Evolutionary conservation across 306 rosid species (phyloP).

Genomic region (Cucurbita maxima): DNA sequence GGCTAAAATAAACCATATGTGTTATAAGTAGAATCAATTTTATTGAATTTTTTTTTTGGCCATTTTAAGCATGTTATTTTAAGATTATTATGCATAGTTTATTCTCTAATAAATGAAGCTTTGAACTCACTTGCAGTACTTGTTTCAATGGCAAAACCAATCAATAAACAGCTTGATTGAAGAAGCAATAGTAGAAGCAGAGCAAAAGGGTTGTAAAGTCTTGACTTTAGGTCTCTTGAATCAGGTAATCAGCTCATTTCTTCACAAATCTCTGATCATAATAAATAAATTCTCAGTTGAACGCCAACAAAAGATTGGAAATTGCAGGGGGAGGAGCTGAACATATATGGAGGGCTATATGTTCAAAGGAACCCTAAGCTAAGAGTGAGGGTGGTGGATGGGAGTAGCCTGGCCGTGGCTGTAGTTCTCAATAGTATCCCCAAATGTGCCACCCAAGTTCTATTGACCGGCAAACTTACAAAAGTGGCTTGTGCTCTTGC

Average conservation of each 20-base stretch:
- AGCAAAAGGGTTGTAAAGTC: constrained; percentile 19
- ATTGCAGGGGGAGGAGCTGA: constrained; percentile 43
- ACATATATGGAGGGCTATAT: constrained; percentile 41
- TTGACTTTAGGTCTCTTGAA: constrained; percentile 27
- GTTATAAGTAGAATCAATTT: too few relatives aligned
- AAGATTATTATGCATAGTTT: background rate
- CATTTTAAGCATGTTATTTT: background rate
- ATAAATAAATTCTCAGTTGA: too few relatives aligned
- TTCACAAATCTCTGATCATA: background rate
- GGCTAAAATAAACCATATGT: too few relatives aligned
- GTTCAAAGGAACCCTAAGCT: constrained; percentile 32
- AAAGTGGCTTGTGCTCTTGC: constrained; percentile 55
- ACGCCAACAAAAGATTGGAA: background rate
- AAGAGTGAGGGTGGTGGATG: constrained; percentile 60
- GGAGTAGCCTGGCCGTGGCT: constrained; percentile 50
- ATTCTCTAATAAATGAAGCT: background rate
- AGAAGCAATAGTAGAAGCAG: constrained; percentile 23
- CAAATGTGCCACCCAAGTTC: constrained; percentile 41
- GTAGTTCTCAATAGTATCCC: constrained; percentile 41
- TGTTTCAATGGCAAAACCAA: constrained; percentile 13
- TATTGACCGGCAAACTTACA: constrained; percentile 49
- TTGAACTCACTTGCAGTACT: constrained; percentile 13
- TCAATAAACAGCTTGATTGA: constrained; percentile 20
- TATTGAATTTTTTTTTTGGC: too few relatives aligned
- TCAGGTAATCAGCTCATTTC: constrained; percentile 13